A percentile compares a stretch with the other conserved stretches of the same genome.
Evolutionary conservation across 306 rosid genomes (phyloP).

Genomic region (Hippophae rhamnoides): DNA sequence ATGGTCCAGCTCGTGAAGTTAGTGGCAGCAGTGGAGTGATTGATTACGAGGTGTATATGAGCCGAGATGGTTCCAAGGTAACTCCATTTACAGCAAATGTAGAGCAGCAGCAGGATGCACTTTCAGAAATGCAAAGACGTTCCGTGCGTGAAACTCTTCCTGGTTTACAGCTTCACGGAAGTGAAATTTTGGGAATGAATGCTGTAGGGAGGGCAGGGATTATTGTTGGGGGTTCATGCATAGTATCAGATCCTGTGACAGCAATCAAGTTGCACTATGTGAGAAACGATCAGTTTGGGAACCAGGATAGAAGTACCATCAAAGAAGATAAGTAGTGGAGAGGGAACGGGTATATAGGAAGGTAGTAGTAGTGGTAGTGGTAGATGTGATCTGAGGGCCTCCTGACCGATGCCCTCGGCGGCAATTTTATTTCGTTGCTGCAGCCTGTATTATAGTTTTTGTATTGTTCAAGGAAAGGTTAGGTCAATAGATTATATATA

Average conservation of each 20-base stretch:
- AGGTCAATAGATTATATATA: conserved; percentile 32
- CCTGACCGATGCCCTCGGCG: conserved; percentile 19
- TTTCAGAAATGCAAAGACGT: conserved; percentile 55
- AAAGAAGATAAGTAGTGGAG: conserved; percentile 71
- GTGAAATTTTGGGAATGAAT: conserved; percentile 63
- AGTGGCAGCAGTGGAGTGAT: conserved; percentile 46
- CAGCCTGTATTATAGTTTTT: conserved; percentile 45
- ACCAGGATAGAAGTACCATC: conserved; percentile 46
- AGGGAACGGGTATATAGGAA: conserved; percentile 55
- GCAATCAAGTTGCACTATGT: conserved; percentile 84
- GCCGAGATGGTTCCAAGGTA: conserved; percentile 45
- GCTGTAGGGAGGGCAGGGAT: conserved; percentile 69
- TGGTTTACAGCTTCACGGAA: conserved; percentile 65
- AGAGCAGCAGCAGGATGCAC: conserved; percentile 48
- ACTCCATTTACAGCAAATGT: conserved; percentile 64
- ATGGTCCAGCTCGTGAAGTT: conserved; percentile 46
- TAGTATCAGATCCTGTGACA: conserved; percentile 79
- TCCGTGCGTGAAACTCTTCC: conserved; percentile 58
- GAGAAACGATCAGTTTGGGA: conserved; percentile 51
- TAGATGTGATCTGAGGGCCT: conserved; percentile 28
- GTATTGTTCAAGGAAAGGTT: conserved; percentile 40
- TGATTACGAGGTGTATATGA: conserved; percentile 52
- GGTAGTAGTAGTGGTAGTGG: conserved; percentile 38
- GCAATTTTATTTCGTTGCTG: conserved; percentile 48
- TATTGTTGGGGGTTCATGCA: conserved; percentile 56